These are phyloP conservation scores for Tricholoma furcatifolium DNA, from an alignment of 768 basidiomycete species.

Conservation along the genomic window DNA sequence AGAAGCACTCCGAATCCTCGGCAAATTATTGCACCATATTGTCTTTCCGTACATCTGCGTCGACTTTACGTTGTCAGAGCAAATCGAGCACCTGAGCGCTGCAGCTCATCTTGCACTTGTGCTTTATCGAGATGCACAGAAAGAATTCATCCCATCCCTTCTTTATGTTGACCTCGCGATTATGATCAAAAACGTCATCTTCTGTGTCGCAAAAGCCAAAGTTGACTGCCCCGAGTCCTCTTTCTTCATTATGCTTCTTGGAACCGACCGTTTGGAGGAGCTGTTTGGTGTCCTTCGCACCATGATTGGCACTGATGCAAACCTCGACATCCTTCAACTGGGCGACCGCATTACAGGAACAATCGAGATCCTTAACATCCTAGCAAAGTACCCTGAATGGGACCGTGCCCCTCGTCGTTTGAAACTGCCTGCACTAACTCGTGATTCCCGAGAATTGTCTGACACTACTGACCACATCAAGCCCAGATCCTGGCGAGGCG, in stretches of 20 bases:
- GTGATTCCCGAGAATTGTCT: conserved; percentile 21
- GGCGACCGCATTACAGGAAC: conserved; percentile 26
- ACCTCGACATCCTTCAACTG: conserved; percentile 26
- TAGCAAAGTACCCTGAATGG: conserved; percentile 36
- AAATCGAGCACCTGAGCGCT: conserved; percentile 30
- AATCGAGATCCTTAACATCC: conserved; percentile 31
- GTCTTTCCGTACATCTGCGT: conserved; percentile 30
- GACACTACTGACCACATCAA: conserved; percentile 31
- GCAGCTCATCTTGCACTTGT: conserved; percentile 28
- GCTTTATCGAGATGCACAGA: neutral
- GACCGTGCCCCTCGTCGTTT: conserved; percentile 33
- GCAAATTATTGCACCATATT: conserved; percentile 24
- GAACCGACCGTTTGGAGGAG: conserved; percentile 34
- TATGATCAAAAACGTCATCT: conserved; percentile 37
- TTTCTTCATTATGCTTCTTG: conserved; percentile 35
- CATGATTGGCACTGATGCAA: conserved; percentile 34
- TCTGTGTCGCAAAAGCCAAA: conserved; percentile 38
- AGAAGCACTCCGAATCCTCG: conserved; percentile 24
- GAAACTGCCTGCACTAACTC: conserved; percentile 25
- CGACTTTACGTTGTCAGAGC: conserved; percentile 27
- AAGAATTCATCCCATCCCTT: conserved; percentile 9
- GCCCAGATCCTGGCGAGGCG: conserved; percentile 33
- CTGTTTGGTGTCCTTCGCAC: conserved; percentile 35
- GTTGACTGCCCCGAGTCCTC: conserved; percentile 26
- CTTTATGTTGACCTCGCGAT: conserved; percentile 31